These are phyloP conservation scores for Neoscytalidium dimidiatum DNA, from an alignment of 2,329 filamentous ascomycete species.

Conservation along the genomic window DNA sequence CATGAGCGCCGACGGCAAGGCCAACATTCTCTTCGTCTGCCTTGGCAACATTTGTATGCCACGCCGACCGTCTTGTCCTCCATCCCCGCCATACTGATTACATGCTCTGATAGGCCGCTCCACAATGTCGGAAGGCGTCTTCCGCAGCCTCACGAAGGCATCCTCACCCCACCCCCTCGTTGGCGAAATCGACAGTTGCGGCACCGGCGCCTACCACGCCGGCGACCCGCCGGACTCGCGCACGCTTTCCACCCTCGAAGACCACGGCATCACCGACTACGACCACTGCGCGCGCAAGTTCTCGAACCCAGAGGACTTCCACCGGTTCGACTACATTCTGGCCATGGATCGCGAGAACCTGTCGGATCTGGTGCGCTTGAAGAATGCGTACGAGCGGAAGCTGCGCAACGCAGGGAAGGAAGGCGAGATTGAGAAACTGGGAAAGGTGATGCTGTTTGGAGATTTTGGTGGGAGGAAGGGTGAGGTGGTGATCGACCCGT, in stretches of 20 bases:
- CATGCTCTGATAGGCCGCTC: conserved; percentile 58
- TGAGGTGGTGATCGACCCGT: conserved; percentile 81
- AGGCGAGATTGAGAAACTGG: conserved; percentile 40
- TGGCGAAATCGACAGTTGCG: conserved; percentile 78
- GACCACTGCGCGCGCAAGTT: conserved; percentile 76
- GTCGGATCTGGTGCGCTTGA: conserved; percentile 64
- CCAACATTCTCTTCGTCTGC: conserved; percentile 91
- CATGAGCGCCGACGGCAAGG: conserved; percentile 24
- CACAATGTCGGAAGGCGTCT: conserved; percentile 95
- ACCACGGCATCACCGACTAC: conserved; percentile 76
- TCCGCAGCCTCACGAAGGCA: conserved; percentile 66
- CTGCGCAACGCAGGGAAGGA: conserved; percentile 36
- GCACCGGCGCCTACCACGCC: conserved; percentile 84
- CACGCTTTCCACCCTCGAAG: conserved; percentile 75
- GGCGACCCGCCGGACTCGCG: conserved; percentile 77
- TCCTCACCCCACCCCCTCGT: conserved; percentile 53
- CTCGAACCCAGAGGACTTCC: conserved; percentile 68
- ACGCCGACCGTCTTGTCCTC: not conserved
- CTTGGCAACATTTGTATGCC: conserved; percentile 86
- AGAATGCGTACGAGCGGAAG: conserved; percentile 52
- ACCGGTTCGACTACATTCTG: conserved; percentile 87
- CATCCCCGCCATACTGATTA: conserved; percentile 35
- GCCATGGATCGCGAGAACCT: conserved; percentile 91
- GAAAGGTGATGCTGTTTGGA: conserved; percentile 77
- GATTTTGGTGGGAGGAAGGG: conserved; percentile 67